phyloP scores from a whole-genome alignment of 208 protist genomes.

The Strigomonas galati region DNA sequence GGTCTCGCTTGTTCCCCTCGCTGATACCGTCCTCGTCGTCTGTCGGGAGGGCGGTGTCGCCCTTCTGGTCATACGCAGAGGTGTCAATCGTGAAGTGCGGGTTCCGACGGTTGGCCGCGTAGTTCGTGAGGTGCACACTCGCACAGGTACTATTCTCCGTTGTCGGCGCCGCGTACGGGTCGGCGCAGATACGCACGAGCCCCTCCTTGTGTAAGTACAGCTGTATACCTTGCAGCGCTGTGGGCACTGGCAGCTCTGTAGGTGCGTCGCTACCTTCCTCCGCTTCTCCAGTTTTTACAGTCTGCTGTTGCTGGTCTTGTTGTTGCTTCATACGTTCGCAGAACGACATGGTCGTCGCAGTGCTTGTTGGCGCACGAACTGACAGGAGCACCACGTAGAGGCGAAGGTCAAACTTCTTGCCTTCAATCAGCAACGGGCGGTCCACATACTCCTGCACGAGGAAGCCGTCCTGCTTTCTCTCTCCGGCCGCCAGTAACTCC shows the following conservation, averaged over 20 bases:
- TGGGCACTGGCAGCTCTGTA: not conserved
- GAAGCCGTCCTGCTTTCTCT: conserved; percentile 32
- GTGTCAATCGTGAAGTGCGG: conserved; percentile 4
- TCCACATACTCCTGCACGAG: conserved; percentile 88
- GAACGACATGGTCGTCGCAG: not conserved
- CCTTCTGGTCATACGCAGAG: not conserved
- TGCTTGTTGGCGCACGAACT: conserved; percentile 15
- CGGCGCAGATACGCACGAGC: conserved; percentile 90
- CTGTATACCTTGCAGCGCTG: conserved; percentile 43
- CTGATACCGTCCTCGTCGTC: not conserved
- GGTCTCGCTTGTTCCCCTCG: conserved; percentile 47
- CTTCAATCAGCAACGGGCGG: conserved; percentile 87
- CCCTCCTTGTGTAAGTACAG: conserved; percentile 87
- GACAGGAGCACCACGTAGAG: conserved; percentile 89
- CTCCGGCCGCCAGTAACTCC: conserved; percentile 20
- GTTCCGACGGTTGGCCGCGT: conserved; percentile 68
- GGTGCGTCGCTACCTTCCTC: not conserved
- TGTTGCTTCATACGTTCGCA: not conserved
- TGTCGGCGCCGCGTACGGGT: conserved; percentile 63
- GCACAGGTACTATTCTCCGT: conserved; percentile 39
- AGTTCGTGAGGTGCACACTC: conserved; percentile 86
- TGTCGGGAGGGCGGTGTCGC: not conserved
- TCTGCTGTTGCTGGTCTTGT: not conserved
- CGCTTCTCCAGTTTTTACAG: not conserved
- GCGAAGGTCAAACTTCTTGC: conserved; percentile 93